A percentile compares a stretch with the other conserved stretches of the same genome.
Conservation (phyloP, 179 eudicot genomes). For the Spergularia azorica region DNA sequence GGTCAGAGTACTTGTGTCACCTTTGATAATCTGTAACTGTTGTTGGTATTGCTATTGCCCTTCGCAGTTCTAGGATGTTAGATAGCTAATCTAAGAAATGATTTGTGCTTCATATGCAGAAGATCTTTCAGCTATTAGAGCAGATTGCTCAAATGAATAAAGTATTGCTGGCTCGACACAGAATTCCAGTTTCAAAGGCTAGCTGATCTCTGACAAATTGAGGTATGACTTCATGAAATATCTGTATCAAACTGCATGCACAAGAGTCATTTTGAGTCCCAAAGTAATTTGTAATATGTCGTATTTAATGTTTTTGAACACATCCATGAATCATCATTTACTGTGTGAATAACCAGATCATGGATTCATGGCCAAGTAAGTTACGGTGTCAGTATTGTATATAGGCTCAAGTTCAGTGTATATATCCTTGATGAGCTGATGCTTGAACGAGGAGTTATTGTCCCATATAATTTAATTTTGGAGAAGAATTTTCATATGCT, state of each 20-base stretch:
- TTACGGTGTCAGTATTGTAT: not conserved
- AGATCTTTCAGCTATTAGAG: constrained; percentile 55
- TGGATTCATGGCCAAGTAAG: not conserved
- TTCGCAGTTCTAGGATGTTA: not conserved
- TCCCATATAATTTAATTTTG: not conserved
- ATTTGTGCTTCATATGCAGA: constrained; percentile 46
- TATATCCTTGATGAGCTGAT: not conserved
- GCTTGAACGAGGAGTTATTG: not conserved
- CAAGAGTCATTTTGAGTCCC: not conserved
- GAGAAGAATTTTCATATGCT: not conserved
- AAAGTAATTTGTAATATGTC: not conserved
- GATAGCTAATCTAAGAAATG: not conserved
- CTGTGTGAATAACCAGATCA: not conserved
- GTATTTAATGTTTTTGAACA: not conserved
- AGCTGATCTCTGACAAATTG: constrained; percentile 23
- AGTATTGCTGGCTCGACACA: constrained; percentile 43
- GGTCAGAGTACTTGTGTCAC: not conserved
- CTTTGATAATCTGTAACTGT: not conserved
- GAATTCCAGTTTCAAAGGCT: constrained; percentile 32
- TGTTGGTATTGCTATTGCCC: not conserved
- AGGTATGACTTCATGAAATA: constrained; percentile 7
- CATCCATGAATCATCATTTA: not conserved
- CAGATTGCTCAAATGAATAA: constrained; percentile 65
- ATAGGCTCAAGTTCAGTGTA: not conserved
- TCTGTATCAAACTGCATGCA: not conserved